Base-by-base conservation (phyloP, 257 asterid species). In the Agastache rugosa region DNA sequence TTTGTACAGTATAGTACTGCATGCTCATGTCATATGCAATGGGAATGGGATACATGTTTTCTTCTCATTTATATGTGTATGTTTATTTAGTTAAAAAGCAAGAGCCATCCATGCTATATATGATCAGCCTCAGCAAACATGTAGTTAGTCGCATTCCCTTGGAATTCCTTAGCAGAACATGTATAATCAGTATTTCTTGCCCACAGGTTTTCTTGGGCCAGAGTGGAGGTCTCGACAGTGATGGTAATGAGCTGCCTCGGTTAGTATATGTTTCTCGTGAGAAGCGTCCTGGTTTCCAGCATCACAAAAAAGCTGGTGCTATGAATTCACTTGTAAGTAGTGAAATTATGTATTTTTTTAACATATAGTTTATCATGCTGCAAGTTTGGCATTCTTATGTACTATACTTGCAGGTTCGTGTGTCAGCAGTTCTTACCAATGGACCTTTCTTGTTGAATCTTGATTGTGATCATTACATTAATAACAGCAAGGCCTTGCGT, bases 291-390 rank as follows among this genome's bases (percentile, higher is more conserved):
- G 98, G 98, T 17, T 93, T 91, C 85, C 96, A 91, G 82, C 97
- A 91, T 87, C 98, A 93, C 86, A 93, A 93, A 87, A 93, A 93
- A 83, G 98, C 98, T 37, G 98, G 98, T 82, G 98, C 98, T 53
- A 93, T 93, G 98, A 93, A 93, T 91, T 85, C 98, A 76, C 93
- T 93, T 78, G 97, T 93, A 83, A 89, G 96, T 87, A 66, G 79
- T 71, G 64, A 34, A 63, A 27, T 35, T 63, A 42, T 67, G 41
- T 65, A 41, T 44, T 62, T 34, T 34, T 44, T 66, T 9, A 31
- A 16, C 65, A 47, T 42, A 1, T 60, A n/a, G 27, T 42, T 58
- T 64, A 63, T 16, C 67, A 66, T 72, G 69, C 65, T 35, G 67
- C 75, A 59, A 41, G 42, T 68, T 41, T 84, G 81, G 58, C 77